Evolutionary conservation across 2,329 filamentous ascomycete species (phyloP), one percentile per base, ranked within the genome.

Genomic region (Microdochium nivale): DNA sequence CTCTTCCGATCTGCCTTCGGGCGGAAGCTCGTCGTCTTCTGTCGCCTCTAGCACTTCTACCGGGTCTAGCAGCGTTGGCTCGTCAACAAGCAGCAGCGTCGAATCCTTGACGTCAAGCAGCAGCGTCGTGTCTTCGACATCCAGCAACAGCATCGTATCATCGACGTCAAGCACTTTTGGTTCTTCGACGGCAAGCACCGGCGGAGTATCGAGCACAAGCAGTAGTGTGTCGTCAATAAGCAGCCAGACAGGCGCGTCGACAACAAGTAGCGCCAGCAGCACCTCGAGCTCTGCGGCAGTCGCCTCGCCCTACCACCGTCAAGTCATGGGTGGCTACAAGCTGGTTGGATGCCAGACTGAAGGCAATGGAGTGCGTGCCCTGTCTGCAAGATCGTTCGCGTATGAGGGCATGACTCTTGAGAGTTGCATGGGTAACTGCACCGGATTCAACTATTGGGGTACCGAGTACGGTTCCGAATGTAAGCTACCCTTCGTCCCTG

Each of bases 391-490:
- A 3, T 56, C 63, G 3, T 73, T 70, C 49, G 71, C 69, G 21
- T 71, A 74, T 55, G 72, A 78, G 37, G 64, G 64, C 23, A 78
- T 78, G 75, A 78, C 75, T 2, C 62, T 77, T 10, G 74, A 77
- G 52, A 67, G 62, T 43, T 79, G 76, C 60, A 67, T 70, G 65
- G 54, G 55, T 2, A 74, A 71, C 61, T 79, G 75, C 65, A 69
- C 67, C 2, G 66, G 65, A 1, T 78, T 70, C 58, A 63, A 66
- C 47, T 77, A 74, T 56, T 79, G 71, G 65, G 77, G 71, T 2
- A 73, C 75, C 5, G 76, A 80, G 57, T 79, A 75, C 54, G 74
- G 75, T 10, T 67, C 73, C 25, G 76, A 79, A 60, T 78, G 75
- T 70, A 53, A 66, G 67, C 62, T 48, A 14, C 13, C 13, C 16